These are phyloP conservation scores for Alternaria sp. DNA, from an alignment of 2,329 filamentous ascomycete species.

Conservation along the genomic window DNA sequence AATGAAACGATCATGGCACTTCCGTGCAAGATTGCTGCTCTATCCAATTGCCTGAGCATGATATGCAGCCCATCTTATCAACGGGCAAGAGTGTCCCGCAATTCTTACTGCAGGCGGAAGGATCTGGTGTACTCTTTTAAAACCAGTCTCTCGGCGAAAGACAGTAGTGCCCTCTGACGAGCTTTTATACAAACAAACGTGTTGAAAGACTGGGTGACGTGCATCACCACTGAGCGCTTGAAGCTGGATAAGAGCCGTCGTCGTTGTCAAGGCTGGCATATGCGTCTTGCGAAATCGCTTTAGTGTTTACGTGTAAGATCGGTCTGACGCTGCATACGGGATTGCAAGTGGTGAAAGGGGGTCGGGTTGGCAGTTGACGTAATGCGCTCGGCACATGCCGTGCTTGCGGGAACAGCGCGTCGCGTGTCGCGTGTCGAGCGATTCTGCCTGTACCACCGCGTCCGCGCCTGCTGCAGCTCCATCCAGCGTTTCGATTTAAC, in stretches of 20 bases:
- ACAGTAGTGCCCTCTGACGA: neutral
- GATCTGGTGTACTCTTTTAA: neutral
- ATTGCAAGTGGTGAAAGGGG: neutral
- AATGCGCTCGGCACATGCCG: neutral
- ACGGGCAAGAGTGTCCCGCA: neutral
- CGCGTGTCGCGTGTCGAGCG: neutral
- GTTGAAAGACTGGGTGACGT: neutral
- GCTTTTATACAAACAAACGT: neutral
- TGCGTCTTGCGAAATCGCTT: neutral
- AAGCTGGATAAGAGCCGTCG: neutral
- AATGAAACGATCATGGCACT: neutral
- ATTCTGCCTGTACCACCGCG: neutral
- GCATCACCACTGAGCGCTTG: neutral
- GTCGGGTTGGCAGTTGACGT: neutral
- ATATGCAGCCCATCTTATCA: neutral
- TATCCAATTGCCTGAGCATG: neutral
- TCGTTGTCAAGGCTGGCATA: neutral
- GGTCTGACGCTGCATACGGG: neutral
- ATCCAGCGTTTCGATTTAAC: neutral
- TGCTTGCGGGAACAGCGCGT: neutral
- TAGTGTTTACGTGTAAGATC: neutral
- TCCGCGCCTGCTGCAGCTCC: neutral
- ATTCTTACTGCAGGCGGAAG: neutral
- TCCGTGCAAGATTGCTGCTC: neutral
- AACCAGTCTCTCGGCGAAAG: neutral